These are phyloP conservation scores for Mycocalia duriaeana DNA, from an alignment of 1,284 basidiomycete genomes.

Conservation along the genomic window DNA sequence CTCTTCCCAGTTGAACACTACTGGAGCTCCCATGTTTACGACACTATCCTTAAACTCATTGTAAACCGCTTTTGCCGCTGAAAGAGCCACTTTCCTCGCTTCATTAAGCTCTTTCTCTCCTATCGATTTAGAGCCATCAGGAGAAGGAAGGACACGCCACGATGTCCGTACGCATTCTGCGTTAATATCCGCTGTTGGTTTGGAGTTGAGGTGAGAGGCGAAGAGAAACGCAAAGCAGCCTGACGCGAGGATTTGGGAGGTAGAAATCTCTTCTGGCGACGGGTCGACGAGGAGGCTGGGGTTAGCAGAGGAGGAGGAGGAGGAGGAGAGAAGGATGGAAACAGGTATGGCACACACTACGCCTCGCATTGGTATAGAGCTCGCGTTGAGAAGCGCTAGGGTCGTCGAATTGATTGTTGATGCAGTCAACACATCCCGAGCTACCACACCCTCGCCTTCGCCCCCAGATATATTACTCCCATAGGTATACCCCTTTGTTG, in stretches of 20 bases:
- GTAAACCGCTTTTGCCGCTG: slow-evolving; percentile 44
- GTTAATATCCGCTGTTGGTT: slow-evolving; percentile 12
- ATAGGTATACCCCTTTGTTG: slow-evolving; percentile 11
- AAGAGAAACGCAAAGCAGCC: slow-evolving; percentile 69
- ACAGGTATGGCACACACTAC: slow-evolving; percentile 64
- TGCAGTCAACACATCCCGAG: too few species aligned
- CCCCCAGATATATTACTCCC: slow-evolving; percentile 5
- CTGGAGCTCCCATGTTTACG: slow-evolving; percentile 11
- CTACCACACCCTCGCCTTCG: slow-evolving; percentile 20
- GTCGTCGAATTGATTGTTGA: slow-evolving; percentile 66
- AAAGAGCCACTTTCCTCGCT: slow-evolving; percentile 42
- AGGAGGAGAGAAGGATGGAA: too few species aligned
- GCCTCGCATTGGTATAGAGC: slow-evolving; percentile 66
- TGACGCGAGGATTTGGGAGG: slow-evolving; percentile 40
- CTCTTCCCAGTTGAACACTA: neutral
- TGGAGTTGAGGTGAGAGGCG: too few species aligned
- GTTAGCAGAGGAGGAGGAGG: too few species aligned
- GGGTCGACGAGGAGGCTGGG: slow-evolving; percentile 8
- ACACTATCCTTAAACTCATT: slow-evolving; percentile 40
- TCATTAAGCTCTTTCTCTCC: slow-evolving; percentile 35
- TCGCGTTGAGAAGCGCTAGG: slow-evolving; percentile 60
- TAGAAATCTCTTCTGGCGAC: slow-evolving; percentile 37
- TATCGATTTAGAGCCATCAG: too few species aligned
- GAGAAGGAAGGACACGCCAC: slow-evolving; percentile 37
- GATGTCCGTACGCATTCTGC: slow-evolving; percentile 50